Evolutionary conservation across 495 filamentous ascomycete genomes (phyloP).

Genomic region (Aspergillus steynii): DNA sequence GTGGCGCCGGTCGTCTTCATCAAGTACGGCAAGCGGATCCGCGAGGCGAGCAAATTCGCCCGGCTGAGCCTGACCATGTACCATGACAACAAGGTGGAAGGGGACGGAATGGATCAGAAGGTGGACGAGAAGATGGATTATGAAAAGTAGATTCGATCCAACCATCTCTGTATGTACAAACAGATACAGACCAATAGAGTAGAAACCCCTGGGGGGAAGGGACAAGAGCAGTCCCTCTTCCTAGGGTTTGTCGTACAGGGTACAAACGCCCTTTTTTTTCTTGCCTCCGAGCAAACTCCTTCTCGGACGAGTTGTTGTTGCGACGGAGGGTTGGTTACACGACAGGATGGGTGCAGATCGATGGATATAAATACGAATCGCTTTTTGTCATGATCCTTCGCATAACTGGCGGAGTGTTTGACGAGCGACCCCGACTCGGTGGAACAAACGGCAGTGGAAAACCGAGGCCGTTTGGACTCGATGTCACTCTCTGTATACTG

Average conservation of each 20-base stretch:
- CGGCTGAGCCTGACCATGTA: not conserved
- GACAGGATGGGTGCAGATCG: not conserved
- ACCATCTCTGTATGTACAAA: not conserved
- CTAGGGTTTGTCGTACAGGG: too few relatives aligned
- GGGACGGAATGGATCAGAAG: not conserved
- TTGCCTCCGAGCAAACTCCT: not conserved
- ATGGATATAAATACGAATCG: not conserved
- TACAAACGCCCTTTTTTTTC: not conserved
- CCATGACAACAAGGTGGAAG: not conserved
- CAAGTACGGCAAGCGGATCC: slow-evolving; percentile 34
- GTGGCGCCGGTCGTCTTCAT: slow-evolving; percentile 35
- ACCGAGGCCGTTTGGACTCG: too few relatives aligned
- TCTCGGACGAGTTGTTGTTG: not conserved
- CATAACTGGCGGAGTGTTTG: too few relatives aligned
- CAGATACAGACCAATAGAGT: not conserved
- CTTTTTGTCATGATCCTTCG: too few relatives aligned
- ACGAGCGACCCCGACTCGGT: not conserved
- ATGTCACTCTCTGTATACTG: too few relatives aligned
- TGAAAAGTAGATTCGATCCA: not conserved
- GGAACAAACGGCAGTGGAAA: not conserved
- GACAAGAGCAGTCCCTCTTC: too few relatives aligned
- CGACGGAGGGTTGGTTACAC: not conserved
- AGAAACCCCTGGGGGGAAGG: not conserved
- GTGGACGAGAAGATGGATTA: not conserved
- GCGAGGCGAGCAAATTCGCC: slow-evolving; percentile 45